Conservation (phyloP, 345 rosid genomes). For the Sisymbrium irio region DNA sequence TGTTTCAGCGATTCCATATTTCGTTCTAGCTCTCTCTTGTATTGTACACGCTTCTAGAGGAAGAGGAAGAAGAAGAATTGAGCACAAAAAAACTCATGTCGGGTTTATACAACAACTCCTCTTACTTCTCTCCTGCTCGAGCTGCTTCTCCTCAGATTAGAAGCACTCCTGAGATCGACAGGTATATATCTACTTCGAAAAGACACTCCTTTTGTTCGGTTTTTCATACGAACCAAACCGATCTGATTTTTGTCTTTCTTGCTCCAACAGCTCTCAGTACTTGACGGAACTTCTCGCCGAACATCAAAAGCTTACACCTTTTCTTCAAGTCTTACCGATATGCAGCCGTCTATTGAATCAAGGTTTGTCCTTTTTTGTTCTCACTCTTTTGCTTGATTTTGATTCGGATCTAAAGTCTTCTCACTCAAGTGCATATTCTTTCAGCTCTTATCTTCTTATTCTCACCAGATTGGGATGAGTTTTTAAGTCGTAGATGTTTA, state of each 20-base stretch:
- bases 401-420: slow-evolving; percentile 21
- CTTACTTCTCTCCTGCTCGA: slow-evolving; percentile 94
- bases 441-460: neutral
- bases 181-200: slow-evolving; percentile 44
- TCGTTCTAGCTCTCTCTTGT: neutral
- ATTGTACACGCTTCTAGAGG: slow-evolving; percentile 16
- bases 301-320: slow-evolving; percentile 97
- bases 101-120: slow-evolving; percentile 75
- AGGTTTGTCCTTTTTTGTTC: slow-evolving; percentile 46
- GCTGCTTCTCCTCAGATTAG: slow-evolving; percentile 99
- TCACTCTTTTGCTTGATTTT: slow-evolving; percentile 12
- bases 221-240: too few relatives aligned
- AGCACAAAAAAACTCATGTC: slow-evolving; percentile 51
- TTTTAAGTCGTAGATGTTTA: neutral
- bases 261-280: slow-evolving; percentile 59
- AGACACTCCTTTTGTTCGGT: neutral
- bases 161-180: slow-evolving; percentile 88
- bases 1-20: too few relatives aligned
- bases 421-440: slow-evolving; percentile 9
- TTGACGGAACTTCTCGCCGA: slow-evolving; percentile 87
- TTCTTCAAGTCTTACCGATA: slow-evolving; percentile 79
- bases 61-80: neutral
- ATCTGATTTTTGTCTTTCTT: slow-evolving; percentile 5
- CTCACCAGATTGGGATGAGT: slow-evolving; percentile 17
- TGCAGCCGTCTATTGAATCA: slow-evolving; percentile 89